Conservation (phyloP, 2,329 filamentous ascomycete species). For the Diaporthe citrichinensis region DNA sequence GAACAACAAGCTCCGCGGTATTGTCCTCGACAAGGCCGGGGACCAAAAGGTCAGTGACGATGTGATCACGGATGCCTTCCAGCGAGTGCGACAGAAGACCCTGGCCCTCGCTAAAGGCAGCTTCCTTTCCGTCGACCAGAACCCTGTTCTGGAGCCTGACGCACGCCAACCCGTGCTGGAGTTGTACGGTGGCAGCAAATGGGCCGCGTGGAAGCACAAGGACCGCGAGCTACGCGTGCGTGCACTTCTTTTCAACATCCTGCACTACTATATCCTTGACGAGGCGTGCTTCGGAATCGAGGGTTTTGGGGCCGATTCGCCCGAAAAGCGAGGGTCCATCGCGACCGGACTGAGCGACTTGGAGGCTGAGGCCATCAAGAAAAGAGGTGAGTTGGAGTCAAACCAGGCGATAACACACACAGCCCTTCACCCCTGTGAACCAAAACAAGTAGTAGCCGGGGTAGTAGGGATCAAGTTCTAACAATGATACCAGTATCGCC, state of each 20-base stretch:
- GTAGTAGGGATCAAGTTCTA: background rate
- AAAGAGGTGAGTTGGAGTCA: background rate
- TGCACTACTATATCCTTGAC: background rate
- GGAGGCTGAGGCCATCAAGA: background rate
- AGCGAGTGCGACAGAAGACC: background rate
- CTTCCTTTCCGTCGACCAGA: background rate
- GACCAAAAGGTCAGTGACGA: background rate
- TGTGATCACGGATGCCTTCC: background rate
- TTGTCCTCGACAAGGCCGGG: background rate
- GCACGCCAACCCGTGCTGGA: background rate
- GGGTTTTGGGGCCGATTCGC: background rate
- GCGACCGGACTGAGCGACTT: background rate
- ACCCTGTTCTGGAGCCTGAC: background rate
- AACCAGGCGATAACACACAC: background rate
- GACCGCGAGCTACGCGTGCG: background rate
- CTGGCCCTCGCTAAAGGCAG: background rate
- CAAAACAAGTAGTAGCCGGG: background rate
- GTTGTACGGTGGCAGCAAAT: background rate
- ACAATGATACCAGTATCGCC: background rate
- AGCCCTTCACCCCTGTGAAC: background rate
- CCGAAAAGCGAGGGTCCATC: background rate
- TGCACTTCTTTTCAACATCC: background rate
- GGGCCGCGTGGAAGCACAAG: background rate
- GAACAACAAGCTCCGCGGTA: background rate
- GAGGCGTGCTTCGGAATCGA: background rate